phyloP scores from a whole-genome alignment of 306 rosid species.

The Sicyos edulis region DNA sequence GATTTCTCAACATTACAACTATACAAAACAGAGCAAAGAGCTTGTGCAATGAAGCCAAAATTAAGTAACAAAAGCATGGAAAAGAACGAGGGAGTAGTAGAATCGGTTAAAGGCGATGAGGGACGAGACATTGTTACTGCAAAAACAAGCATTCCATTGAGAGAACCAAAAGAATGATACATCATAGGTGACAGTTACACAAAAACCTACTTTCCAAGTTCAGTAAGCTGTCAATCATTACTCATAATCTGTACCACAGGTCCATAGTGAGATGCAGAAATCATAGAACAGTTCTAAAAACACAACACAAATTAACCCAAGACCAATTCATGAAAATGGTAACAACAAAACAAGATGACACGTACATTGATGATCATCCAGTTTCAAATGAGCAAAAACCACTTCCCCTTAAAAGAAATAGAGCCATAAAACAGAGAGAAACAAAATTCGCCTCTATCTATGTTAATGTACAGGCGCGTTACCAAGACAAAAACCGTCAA shows the following conservation, averaged over 20 bases:
- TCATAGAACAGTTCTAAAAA: too few species aligned
- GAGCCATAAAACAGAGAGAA: constrained; percentile 6
- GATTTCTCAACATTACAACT: neutral
- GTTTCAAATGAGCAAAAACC: neutral
- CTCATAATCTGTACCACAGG: neutral
- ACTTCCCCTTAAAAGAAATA: neutral
- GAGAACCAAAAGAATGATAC: neutral
- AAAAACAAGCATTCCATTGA: neutral
- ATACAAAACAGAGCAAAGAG: neutral
- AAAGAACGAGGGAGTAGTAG: neutral
- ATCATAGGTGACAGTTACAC: neutral
- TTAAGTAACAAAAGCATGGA: neutral
- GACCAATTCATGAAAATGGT: neutral
- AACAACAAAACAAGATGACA: neutral
- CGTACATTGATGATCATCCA: neutral
- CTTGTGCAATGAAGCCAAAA: neutral
- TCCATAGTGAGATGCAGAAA: too few species aligned
- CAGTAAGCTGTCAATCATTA: neutral
- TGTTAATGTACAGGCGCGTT: neutral
- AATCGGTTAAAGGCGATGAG: neutral
- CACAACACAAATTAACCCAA: neutral
- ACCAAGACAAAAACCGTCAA: neutral
- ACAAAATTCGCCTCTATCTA: neutral
- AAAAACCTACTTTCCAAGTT: neutral
- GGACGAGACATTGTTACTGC: neutral